Percentiles rank a stretch among this genome's conserved stretches.
Conservation (phyloP, 1,284 basidiomycete species). For the Sporisorium reilianum region DNA sequence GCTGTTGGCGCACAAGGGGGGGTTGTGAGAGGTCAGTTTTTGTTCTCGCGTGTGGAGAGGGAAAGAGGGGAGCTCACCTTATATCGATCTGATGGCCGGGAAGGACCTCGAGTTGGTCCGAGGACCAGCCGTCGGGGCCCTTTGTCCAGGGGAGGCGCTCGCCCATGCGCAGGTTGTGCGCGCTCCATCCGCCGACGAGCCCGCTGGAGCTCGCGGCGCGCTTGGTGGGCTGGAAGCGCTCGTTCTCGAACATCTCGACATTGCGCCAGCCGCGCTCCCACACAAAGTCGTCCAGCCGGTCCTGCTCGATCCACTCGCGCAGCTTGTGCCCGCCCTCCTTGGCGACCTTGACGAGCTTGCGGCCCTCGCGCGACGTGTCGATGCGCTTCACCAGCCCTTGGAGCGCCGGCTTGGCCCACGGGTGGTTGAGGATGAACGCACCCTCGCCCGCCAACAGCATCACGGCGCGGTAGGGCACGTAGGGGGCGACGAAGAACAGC, state of each 20-base stretch:
- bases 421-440: slow-evolving; percentile 64
- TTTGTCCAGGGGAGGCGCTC: slow-evolving; percentile 65
- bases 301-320: slow-evolving; percentile 63
- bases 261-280: slow-evolving; percentile 66
- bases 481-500: slow-evolving; percentile 63
- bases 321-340: slow-evolving; percentile 46
- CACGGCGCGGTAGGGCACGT: slow-evolving; percentile 60
- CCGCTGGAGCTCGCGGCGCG: slow-evolving; percentile 32
- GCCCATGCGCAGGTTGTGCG: slow-evolving; percentile 44
- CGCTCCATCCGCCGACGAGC: slow-evolving; percentile 50
- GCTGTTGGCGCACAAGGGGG: no score
- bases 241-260: slow-evolving; percentile 66
- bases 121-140: slow-evolving; percentile 61
- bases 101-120: slow-evolving; percentile 50
- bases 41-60: not conserved
- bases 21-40: slow-evolving; percentile 46
- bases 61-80: slow-evolving; percentile 33
- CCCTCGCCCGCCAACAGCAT: slow-evolving; percentile 67
- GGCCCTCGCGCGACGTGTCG: slow-evolving; percentile 36
- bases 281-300: slow-evolving; percentile 61
- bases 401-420: slow-evolving; percentile 64
- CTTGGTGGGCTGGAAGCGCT: slow-evolving; percentile 41
- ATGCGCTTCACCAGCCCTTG: slow-evolving; percentile 48
- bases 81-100: slow-evolving; percentile 52
- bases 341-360: slow-evolving; percentile 39